Conservation (phyloP, 169 alveolate genomes). For the Eimeria sp. region DNA sequence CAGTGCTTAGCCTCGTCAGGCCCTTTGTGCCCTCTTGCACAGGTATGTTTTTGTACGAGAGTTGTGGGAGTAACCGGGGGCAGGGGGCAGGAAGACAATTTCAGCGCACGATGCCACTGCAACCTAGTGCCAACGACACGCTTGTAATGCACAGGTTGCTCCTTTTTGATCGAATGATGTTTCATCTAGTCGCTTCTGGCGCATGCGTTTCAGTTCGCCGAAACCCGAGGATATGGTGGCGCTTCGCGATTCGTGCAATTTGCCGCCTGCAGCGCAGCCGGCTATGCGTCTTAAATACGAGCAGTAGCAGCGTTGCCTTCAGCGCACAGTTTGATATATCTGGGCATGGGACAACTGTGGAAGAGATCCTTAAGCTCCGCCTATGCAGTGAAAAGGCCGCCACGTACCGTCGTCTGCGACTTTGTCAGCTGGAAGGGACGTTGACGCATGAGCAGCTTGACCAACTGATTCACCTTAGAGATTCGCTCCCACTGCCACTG, state of each 20-base stretch:
- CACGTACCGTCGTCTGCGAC: slow-evolving; percentile 54
- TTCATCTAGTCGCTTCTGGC: not conserved
- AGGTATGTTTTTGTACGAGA: not conserved
- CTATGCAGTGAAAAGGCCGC: slow-evolving; percentile 35
- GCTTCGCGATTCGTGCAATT: slow-evolving; percentile 62
- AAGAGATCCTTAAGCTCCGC: slow-evolving; percentile 44
- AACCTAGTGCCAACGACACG: not conserved
- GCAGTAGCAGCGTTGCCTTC: not conserved
- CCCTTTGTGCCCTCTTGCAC: slow-evolving; percentile 73
- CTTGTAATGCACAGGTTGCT: not conserved
- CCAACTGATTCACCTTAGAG: slow-evolving; percentile 1
- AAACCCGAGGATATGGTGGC: slow-evolving; percentile 70
- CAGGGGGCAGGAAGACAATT: not conserved
- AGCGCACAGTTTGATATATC: not conserved
- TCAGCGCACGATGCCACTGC: not conserved
- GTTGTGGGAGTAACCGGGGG: not conserved
- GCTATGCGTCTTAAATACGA: not conserved
- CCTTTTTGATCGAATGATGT: not conserved
- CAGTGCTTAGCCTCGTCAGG: slow-evolving; percentile 64
- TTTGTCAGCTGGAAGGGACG: slow-evolving; percentile 53
- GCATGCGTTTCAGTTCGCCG: slow-evolving; percentile 41
- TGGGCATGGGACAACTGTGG: slow-evolving; percentile 23
- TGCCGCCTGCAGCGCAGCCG: slow-evolving; percentile 59
- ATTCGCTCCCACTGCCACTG: slow-evolving; percentile 30
- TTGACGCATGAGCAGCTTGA: slow-evolving; percentile 8